phyloP scores from a whole-genome alignment of 140 eudicot genomes.

The Flaveria floridana region DNA sequence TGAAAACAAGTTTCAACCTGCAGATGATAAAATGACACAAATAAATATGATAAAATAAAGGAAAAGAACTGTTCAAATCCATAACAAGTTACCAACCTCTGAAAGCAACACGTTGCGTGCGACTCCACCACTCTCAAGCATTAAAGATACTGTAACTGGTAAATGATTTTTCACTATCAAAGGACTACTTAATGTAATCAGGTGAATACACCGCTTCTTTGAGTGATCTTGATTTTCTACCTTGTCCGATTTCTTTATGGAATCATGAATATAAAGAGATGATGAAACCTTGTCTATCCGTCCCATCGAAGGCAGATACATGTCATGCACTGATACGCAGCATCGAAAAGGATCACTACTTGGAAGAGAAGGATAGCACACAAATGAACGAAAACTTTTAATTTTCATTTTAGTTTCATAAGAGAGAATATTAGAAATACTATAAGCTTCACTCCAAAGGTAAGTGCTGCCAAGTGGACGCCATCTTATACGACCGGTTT shows the following conservation, averaged over 20 bases:
- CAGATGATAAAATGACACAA: slow-evolving; percentile 27
- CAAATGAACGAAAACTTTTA: slow-evolving; percentile 74
- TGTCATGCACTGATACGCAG: slow-evolving; percentile 73
- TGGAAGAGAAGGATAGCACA: slow-evolving; percentile 96
- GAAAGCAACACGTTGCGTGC: slow-evolving; percentile 56
- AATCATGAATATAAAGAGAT: slow-evolving; percentile 33
- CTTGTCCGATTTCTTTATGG: slow-evolving; percentile 39
- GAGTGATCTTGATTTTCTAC: slow-evolving; percentile 39
- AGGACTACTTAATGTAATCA: slow-evolving; percentile 67
- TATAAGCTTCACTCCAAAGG: slow-evolving; percentile 95
- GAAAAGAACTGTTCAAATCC: neutral
- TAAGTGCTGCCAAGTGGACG: slow-evolving; percentile 89
- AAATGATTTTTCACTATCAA: slow-evolving; percentile 71
- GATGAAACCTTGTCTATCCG: slow-evolving; percentile 40
- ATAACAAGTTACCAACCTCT: slow-evolving; percentile 56
- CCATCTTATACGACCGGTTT: slow-evolving; percentile 88
- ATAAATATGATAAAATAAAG: neutral
- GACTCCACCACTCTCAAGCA: slow-evolving; percentile 87
- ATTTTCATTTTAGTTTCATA: slow-evolving; percentile 64
- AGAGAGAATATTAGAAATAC: slow-evolving; percentile 72
- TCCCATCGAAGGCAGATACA: slow-evolving; percentile 59
- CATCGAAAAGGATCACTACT: slow-evolving; percentile 98
- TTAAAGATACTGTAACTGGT: slow-evolving; percentile 61
- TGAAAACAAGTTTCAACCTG: slow-evolving; percentile 88
- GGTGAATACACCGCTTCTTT: slow-evolving; percentile 59